A percentile compares a stretch with the other conserved stretches of the same genome.
These are phyloP conservation scores for Claviceps arundinis DNA, from an alignment of 2,329 filamentous ascomycete genomes.

Conservation along the genomic window DNA sequence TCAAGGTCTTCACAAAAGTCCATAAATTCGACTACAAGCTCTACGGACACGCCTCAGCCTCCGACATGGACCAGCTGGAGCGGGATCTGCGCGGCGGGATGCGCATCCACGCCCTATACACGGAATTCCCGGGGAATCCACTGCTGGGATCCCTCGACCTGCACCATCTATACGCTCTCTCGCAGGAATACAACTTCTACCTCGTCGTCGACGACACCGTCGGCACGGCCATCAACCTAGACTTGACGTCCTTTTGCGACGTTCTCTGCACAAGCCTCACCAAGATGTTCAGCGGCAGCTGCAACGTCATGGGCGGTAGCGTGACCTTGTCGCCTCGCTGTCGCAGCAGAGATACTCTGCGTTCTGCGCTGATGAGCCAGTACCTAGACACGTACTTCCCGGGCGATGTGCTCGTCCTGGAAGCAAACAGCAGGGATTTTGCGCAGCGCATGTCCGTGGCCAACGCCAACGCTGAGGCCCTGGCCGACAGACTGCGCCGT, in stretches of 20 bases:
- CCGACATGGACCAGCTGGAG: constrained; percentile 27
- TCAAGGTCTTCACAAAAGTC: constrained; percentile 17
- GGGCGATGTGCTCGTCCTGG: constrained; percentile 17
- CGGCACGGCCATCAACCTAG: constrained; percentile 30
- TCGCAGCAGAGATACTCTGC: constrained; percentile 19
- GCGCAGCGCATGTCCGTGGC: constrained; percentile 18
- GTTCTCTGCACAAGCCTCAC: constrained; percentile 37
- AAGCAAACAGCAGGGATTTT: constrained; percentile 26
- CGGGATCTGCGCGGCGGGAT: constrained; percentile 22
- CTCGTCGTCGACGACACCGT: constrained; percentile 33
- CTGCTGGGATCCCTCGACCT: constrained; percentile 18
- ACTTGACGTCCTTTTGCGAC: constrained; percentile 33
- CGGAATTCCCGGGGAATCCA: constrained; percentile 28
- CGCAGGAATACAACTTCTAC: constrained; percentile 25
- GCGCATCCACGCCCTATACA: constrained; percentile 29
- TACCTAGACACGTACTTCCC: constrained; percentile 13
- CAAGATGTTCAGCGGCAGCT: constrained; percentile 41
- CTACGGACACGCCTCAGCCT: constrained; percentile 26
- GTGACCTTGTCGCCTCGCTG: constrained; percentile 30
- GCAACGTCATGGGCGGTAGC: constrained; percentile 39
- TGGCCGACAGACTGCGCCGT: constrained; percentile 14
- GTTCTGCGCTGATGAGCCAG: constrained; percentile 9
- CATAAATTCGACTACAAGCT: constrained; percentile 23
- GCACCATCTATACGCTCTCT: constrained; percentile 12
- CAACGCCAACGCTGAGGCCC: constrained; percentile 14